phyloP scores from a whole-genome alignment of 1,284 basidiomycete genomes.

The Tetrapyrgos nigripes region DNA sequence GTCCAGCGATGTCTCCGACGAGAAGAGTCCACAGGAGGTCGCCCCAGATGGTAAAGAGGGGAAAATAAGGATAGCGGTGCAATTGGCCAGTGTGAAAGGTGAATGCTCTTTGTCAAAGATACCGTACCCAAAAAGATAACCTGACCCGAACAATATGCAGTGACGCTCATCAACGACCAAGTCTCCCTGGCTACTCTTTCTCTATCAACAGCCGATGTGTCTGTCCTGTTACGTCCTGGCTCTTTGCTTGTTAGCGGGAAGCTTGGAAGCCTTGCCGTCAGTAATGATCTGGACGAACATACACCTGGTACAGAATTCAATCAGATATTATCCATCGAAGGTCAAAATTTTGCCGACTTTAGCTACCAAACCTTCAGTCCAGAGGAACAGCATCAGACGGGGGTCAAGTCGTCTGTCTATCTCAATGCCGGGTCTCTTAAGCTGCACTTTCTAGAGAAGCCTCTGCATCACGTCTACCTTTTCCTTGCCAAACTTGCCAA shows the following conservation, averaged over 20 bases:
- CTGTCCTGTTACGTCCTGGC: constrained; percentile 77
- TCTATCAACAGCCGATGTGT: constrained; percentile 91
- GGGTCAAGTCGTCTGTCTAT: constrained; percentile 88
- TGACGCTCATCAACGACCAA: constrained; percentile 84
- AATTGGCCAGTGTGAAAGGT: constrained; percentile 90
- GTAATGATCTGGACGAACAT: constrained; percentile 74
- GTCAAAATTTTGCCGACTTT: constrained; percentile 95
- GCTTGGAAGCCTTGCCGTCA: constrained; percentile 86
- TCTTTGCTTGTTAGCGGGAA: constrained; percentile 86
- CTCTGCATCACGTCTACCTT: constrained; percentile 84
- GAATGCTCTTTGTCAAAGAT: constrained; percentile 21
- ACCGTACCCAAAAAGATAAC: background rate
- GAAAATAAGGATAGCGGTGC: constrained; percentile 86
- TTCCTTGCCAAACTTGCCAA: constrained; percentile 91
- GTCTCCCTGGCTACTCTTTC: constrained; percentile 85
- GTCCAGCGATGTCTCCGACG: constrained; percentile 2
- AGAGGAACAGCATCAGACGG: constrained; percentile 69
- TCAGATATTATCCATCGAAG: constrained; percentile 93
- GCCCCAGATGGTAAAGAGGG: constrained; percentile 38
- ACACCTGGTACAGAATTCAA: constrained; percentile 77
- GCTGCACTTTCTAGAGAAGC: constrained; percentile 88
- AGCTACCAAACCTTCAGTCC: constrained; percentile 94
- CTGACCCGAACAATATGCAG: constrained; percentile 45
- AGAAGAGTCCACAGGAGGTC: constrained; percentile 3
- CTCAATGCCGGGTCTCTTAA: constrained; percentile 93